Base-by-base conservation (phyloP, 1,284 basidiomycete genomes). In the Irpex rosettiformis region DNA sequence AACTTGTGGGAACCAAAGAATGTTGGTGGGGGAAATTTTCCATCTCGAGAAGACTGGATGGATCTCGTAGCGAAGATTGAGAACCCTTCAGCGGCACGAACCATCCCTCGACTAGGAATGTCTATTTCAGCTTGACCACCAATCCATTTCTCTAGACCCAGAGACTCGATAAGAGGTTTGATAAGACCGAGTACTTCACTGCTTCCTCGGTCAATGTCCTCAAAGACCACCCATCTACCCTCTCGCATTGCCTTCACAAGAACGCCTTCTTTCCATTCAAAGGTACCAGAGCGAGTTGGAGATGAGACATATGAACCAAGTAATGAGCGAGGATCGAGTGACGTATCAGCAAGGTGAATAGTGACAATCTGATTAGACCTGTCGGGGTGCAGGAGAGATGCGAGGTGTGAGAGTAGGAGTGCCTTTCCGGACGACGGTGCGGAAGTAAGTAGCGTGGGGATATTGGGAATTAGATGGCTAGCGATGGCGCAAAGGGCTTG, bases 201-300 rank as follows among this genome's bases (percentile, higher is more conserved):
- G 60, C 89, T 91, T 11, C 89, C 95, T 56, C 87, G 81, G 73
- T 99, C 97, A 52, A 99, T 87, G 68, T 98, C 94, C 69, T 97
- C 90, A 48, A 99, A 83, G 2, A 99, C 86, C 2, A 99, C 80
- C 96, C 97, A 99, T 69, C 88, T 87, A 11, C 97, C 97, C 64
- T 93, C 87, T 45, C 87, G 83, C 78, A 99, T 90, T 0, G 96
- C 92, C 51, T 92, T 90, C 4, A 96, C 88, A 49, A 99, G 79
- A 0, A 96, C 91, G 10, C 97, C 97, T 65, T 99, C 96, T 70
- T 92, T 92, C 91, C 96, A 99, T 68, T 96, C 93, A 66, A 99
- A 99, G 0, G 88, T 88, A 8, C 97, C 97, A 0, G 94, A 89
- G 42, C 85, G 83, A 1, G 84, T 88, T 0, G 91, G 80, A 0